Conservation (phyloP, 768 basidiomycete genomes). For the Botryobasidium botryosum region DNA sequence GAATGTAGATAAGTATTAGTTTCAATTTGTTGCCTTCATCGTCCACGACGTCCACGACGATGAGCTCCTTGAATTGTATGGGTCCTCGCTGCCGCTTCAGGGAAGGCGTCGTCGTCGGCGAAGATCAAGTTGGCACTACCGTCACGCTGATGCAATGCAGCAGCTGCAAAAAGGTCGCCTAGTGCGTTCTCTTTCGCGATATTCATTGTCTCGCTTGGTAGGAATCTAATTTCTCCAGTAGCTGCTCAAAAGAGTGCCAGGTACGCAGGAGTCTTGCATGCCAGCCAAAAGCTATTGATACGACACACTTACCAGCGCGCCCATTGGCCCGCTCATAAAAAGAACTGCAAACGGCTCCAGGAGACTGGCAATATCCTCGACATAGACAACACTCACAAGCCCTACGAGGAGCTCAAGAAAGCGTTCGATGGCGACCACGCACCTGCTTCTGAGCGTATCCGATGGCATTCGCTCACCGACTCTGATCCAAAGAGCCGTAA, state of each 20-base stretch:
- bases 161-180: too few relatives aligned
- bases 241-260: too few relatives aligned
- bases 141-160: too few relatives aligned
- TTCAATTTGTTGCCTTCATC: too few relatives aligned
- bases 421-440: conserved; percentile 1
- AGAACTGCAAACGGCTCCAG: not conserved
- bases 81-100: not conserved
- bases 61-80: not conserved
- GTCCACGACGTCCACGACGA: too few relatives aligned
- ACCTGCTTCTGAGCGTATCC: conserved; percentile 4
- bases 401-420: not conserved
- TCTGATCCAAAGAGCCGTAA: not conserved
- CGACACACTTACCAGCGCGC: not conserved
- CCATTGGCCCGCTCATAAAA: conserved; percentile 1
- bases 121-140: too few relatives aligned
- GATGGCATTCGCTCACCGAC: conserved; percentile 1
- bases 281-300: not conserved
- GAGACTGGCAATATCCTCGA: too few relatives aligned
- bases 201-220: too few relatives aligned
- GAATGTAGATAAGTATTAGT: too few relatives aligned
- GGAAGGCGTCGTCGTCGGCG: not conserved
- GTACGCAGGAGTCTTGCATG: not conserved
- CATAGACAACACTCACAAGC: not conserved
- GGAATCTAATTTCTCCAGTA: too few relatives aligned
- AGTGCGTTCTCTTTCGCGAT: too few relatives aligned